A percentile compares a stretch with the other conserved stretches of the same genome.
These are phyloP conservation scores for Fusarium praegraminearum DNA, from an alignment of 2,329 filamentous ascomycete species.

Conservation along the genomic window DNA sequence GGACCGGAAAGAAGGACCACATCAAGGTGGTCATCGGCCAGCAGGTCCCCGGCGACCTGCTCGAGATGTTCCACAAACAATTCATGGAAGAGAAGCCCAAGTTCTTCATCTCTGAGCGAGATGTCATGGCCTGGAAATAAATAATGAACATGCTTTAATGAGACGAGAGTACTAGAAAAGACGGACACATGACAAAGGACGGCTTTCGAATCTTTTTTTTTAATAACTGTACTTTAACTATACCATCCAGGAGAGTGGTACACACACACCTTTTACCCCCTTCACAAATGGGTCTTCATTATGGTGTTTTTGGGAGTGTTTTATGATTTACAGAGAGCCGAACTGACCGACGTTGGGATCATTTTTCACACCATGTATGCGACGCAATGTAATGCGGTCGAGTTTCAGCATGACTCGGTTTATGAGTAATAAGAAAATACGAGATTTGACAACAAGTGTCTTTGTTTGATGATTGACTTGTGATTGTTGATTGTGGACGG, in stretches of 20 bases:
- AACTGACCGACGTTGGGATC: conserved; percentile 38
- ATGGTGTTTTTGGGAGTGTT: conserved; percentile 46
- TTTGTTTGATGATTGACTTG: neutral
- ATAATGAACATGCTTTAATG: conserved; percentile 43
- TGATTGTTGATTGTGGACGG: no score
- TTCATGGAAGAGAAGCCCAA: conserved; percentile 51
- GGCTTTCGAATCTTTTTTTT: conserved; percentile 42
- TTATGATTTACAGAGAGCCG: conserved; percentile 37
- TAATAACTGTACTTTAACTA: conserved; percentile 47
- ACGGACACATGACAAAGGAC: conserved; percentile 32
- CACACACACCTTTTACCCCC: conserved; percentile 26
- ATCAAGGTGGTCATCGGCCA: conserved; percentile 56
- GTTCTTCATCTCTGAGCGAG: conserved; percentile 53
- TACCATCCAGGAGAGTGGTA: conserved; percentile 41
- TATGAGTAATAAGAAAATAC: conserved; percentile 37
- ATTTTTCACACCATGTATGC: conserved; percentile 19
- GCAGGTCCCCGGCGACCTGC: conserved; percentile 53
- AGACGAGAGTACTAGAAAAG: conserved; percentile 35
- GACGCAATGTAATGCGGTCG: conserved; percentile 28
- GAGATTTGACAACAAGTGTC: conserved; percentile 3
- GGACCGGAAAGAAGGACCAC: conserved; percentile 56
- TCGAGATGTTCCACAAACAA: conserved; percentile 54
- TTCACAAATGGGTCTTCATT: conserved; percentile 28
- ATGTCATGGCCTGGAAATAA: conserved; percentile 49
- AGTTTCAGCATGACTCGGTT: conserved; percentile 40